These are phyloP conservation scores for Pichia sp. DNA, from an alignment of 1,139 yeast genomes.

Conservation along the genomic window DNA sequence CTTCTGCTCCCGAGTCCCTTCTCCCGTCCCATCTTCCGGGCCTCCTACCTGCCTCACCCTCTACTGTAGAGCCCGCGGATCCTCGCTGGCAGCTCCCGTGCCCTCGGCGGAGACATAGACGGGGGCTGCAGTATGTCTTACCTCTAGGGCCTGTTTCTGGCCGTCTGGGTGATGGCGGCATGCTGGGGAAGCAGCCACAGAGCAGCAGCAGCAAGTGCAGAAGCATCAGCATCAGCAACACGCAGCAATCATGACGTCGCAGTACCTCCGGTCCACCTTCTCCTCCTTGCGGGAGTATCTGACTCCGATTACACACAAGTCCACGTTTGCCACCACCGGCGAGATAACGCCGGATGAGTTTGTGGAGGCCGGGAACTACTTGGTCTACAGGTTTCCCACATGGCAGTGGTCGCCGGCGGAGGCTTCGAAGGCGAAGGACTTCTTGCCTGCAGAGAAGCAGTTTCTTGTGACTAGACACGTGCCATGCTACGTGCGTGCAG, in stretches of 20 bases:
- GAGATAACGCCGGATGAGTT: slow-evolving; percentile 93
- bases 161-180: no score
- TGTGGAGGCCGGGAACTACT: slow-evolving; percentile 86
- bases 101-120: no score
- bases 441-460: slow-evolving; percentile 83
- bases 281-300: slow-evolving; percentile 86
- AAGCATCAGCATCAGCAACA: no score
- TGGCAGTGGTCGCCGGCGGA: slow-evolving; percentile 91
- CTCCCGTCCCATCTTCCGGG: no score
- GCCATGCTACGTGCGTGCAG: slow-evolving; percentile 76
- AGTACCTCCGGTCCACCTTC: slow-evolving; percentile 62
- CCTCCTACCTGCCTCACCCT: no score
- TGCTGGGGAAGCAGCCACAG: no score
- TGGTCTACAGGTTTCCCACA: slow-evolving; percentile 88
- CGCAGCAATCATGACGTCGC: slow-evolving; percentile 27
- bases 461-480: slow-evolving; percentile 83
- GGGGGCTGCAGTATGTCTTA: no score
- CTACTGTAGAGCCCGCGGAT: no score
- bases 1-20: no score
- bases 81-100: no score
- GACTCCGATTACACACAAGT: slow-evolving; percentile 81
- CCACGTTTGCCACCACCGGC: slow-evolving; percentile 81
- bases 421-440: slow-evolving; percentile 54
- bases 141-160: no score
- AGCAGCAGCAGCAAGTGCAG: no score